phyloP scores from a whole-genome alignment of 768 basidiomycete genomes.

The Fomitopsis pulvina region DNA sequence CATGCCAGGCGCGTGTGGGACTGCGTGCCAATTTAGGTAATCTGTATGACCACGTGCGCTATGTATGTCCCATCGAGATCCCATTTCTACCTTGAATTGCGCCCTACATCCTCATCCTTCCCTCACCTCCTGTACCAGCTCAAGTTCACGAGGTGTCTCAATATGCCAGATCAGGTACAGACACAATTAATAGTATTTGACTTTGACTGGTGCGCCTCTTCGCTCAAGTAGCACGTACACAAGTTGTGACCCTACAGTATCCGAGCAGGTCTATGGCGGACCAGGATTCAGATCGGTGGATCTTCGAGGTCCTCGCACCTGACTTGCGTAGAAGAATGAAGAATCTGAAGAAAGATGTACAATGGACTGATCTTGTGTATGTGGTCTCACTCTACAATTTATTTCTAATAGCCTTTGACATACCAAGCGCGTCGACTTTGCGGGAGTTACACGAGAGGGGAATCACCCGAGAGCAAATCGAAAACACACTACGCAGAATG shows the following conservation, averaged over 20 bases:
- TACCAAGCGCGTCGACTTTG: conserved; percentile 56
- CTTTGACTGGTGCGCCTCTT: conserved; percentile 78
- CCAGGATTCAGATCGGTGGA: conserved; percentile 94
- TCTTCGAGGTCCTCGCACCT: conserved; percentile 82
- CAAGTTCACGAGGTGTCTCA: not conserved
- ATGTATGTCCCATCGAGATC: not conserved
- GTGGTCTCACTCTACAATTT: no score
- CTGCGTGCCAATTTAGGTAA: conserved; percentile 22
- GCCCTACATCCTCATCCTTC: not conserved
- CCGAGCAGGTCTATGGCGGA: conserved; percentile 75
- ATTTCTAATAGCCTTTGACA: not conserved
- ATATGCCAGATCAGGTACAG: conserved; percentile 21
- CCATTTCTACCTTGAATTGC: not conserved
- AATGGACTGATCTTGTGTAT: conserved; percentile 97
- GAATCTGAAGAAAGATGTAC: conserved; percentile 48
- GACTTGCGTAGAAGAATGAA: conserved; percentile 82
- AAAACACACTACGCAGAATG: conserved; percentile 68
- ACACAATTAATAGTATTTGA: conserved; percentile 87
- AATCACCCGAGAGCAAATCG: conserved; percentile 67
- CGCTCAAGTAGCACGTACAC: no score
- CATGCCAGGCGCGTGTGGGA: conserved; percentile 32
- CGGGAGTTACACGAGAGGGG: conserved; percentile 66
- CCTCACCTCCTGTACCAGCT: not conserved
- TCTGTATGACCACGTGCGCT: conserved; percentile 5
- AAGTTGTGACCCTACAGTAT: not conserved